Base-by-base conservation (phyloP, 257 asterid species). In the Przewalskia tangutica region DNA sequence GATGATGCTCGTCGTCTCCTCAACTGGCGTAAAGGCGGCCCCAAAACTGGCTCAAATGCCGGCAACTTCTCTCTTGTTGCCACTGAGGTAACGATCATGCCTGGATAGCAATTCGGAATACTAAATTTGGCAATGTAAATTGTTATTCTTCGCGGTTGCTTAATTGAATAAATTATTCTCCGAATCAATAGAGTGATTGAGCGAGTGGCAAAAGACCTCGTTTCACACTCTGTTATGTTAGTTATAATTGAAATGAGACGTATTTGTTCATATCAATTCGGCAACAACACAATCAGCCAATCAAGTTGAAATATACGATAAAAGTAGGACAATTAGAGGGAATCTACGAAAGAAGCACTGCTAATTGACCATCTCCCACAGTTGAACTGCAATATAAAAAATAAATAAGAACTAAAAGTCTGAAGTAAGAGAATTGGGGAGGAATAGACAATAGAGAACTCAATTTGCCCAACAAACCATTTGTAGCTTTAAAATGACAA, bases 21-120 rank as follows among this genome's bases (percentile, higher is more conserved):
- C 79, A 95, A 94, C 86, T 95, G 99, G 99, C 93, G 97, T 77
- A 95, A 94, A 84, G 99, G 94, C 42, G 97, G 97, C 80, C 95
- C 97, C 2, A 94, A 84, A 83, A 86, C 93, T 40, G 98, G 98
- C 65, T 84, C 85, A 16, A 89, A 84, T 86, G 97, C 96, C 18
- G 98, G 97, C 5, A 92, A 92, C 85, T 95, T 95, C 89, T 89
- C 97, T 20, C 89, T 90, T 40, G 87, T 95, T 36, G 97, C 97
- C 3, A 87, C 90, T 7, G 96, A 94, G 96, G 99, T 93, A 40
- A 7, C 11, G 51, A 46, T 46, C 12, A 46, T 46, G 11, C 32
- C 6, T 3, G 14, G 71, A 14, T 34, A 34, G 48, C 11, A 32
- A 34, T 64, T 64, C 0, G 44, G 75, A 8, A 16, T 4, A 6